Conservation (phyloP, 2,329 filamentous ascomycete species). For the Chalaropsis thielavioides region DNA sequence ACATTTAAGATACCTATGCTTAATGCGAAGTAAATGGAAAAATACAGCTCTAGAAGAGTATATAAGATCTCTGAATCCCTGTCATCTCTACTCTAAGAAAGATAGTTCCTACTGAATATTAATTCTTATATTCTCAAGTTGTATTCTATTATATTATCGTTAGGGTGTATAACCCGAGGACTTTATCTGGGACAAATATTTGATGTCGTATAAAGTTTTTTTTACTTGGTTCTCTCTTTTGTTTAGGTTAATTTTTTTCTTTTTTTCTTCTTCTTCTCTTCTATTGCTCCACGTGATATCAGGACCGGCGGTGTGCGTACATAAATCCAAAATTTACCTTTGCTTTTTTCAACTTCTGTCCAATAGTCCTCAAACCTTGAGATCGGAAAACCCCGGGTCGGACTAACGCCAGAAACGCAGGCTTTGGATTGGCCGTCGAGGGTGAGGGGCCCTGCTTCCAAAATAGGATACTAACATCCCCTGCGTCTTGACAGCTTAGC, state of each 20-base stretch:
- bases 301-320: no score
- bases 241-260: no score
- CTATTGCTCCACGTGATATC: no score
- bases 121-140: no score
- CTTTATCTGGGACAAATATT: no score
- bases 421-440: not conserved
- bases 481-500: not conserved
- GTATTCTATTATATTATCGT: no score
- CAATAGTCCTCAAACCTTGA: not conserved
- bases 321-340: not conserved
- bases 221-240: no score
- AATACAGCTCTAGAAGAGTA: not conserved
- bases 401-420: not conserved
- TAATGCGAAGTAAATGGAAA: not conserved
- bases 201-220: no score
- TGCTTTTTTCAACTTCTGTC: not conserved
- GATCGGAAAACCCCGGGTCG: slow-evolving; percentile 4
- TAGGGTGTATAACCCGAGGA: no score
- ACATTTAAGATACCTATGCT: not conserved
- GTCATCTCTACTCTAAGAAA: not conserved
- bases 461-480: slow-evolving; percentile 10
- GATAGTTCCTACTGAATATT: not conserved
- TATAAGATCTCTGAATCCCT: slow-evolving; percentile 12
- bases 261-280: no score
- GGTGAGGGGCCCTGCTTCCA: not conserved